Percentiles rank a stretch among this genome's conserved stretches.
Evolutionary conservation across 768 basidiomycete species (phyloP).

Genomic region (Auriculariales sp.): DNA sequence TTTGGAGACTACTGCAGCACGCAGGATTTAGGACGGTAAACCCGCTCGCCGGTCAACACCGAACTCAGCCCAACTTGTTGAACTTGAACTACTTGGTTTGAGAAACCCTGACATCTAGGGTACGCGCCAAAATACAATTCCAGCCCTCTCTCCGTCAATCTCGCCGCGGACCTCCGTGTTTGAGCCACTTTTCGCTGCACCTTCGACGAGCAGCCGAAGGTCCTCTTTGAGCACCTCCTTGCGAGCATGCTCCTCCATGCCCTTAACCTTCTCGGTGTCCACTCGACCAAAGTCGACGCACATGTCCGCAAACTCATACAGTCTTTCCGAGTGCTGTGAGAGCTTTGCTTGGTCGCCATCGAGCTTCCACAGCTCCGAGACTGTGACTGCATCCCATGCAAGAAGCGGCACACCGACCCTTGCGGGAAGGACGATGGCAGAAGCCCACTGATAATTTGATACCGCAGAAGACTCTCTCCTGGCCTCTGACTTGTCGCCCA

Average conservation of each 20-base stretch:
- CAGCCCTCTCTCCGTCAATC: conserved; percentile 39
- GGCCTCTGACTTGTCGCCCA: conserved; percentile 49
- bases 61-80: no score
- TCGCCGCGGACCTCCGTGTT: conserved; percentile 42
- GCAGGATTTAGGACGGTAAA: no score
- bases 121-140: conserved; percentile 56
- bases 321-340: conserved; percentile 14
- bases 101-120: no score
- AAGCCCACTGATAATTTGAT: conserved; percentile 45
- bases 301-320: conserved; percentile 45
- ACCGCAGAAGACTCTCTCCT: conserved; percentile 47
- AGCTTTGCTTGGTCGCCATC: background rate
- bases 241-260: conserved; percentile 11
- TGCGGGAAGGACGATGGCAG: conserved; percentile 43
- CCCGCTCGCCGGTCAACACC: no score
- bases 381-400: conserved; percentile 46
- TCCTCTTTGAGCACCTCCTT: conserved; percentile 31
- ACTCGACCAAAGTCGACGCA: conserved; percentile 50
- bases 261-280: background rate
- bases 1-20: no score
- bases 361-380: background rate
- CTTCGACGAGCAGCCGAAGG: conserved; percentile 36
- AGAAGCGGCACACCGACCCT: conserved; percentile 46
- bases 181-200: conserved; percentile 31
- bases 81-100: no score